These are phyloP conservation scores for Monosporascus sp. DNA, from an alignment of 2,329 filamentous ascomycete species.

Conservation along the genomic window DNA sequence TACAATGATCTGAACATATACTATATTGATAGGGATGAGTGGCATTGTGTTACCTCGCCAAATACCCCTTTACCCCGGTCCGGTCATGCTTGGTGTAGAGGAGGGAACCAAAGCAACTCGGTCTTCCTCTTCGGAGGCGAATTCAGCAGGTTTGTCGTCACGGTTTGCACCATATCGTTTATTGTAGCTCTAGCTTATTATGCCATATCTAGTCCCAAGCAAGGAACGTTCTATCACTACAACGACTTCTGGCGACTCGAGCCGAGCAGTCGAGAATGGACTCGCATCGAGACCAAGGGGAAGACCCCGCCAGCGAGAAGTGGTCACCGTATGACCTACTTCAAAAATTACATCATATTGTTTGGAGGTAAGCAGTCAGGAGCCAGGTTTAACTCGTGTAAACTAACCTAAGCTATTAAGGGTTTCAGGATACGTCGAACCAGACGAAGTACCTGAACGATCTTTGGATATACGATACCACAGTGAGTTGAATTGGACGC, in stretches of 20 bases:
- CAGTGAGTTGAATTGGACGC: constrained; percentile 11
- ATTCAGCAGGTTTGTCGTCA: constrained; percentile 63
- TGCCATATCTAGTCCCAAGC: constrained; percentile 59
- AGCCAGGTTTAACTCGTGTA: not conserved
- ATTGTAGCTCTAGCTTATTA: constrained; percentile 3
- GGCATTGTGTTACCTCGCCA: constrained; percentile 83
- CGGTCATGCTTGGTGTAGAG: constrained; percentile 91
- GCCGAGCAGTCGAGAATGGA: constrained; percentile 81
- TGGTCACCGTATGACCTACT: constrained; percentile 94
- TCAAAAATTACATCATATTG: constrained; percentile 92
- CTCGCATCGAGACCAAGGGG: constrained; percentile 73
- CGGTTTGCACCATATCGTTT: not conserved
- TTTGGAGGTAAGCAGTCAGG: constrained; percentile 58
- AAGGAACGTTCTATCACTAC: constrained; percentile 98
- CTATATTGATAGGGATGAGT: constrained; percentile 80
- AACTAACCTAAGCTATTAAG: constrained; percentile 14
- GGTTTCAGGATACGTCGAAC: constrained; percentile 94
- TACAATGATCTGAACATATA: constrained; percentile 64
- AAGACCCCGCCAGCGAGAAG: constrained; percentile 78
- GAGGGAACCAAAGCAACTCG: constrained; percentile 71
- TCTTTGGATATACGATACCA: constrained; percentile 91
- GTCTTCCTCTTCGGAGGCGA: constrained; percentile 95
- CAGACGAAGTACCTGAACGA: constrained; percentile 92
- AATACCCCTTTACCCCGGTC: constrained; percentile 87
- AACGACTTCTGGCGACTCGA: constrained; percentile 97